Evolutionary conservation across 164 flowering plant genomes (phyloP), one percentile per base, ranked within the genome.

Genomic region (Macadamia integrifolia): DNA sequence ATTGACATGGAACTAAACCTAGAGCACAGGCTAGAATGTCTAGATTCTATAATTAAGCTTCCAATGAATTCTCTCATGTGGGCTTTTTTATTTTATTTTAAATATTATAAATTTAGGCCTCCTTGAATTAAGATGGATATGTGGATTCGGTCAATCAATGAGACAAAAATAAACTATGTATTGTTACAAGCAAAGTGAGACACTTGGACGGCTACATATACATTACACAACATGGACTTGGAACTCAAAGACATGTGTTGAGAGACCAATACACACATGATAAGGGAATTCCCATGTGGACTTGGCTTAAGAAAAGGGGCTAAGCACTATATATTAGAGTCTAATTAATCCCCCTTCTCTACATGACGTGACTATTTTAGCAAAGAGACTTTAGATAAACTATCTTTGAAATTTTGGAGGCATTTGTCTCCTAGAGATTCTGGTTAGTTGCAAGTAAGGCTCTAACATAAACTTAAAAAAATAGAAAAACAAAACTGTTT

Each of bases 231-330:
- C 44, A 60, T 75, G 71, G 75, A 72, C 74, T 35, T 81, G 68
- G 60, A 67, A 76, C 68, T 61, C 60, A 73, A 55, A 70, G 52
- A 56, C 72, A 66, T 60, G 76, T 74, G 73, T 58, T 74, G 78
- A 67, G 74, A 61, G 70, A 76, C 80, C 69, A 74, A 40, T 82
- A 75, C 80, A 75, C 80, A 79, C 85, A 79, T 82, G 86, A 81
- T 69, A 68, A 49, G 40, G 48, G 58, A 56, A 32, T 35, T 9
- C 28, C 40, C 5, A 35, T 35, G 18, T 60, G 58, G 49, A 53
- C 56, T 59, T 72, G 61, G 53, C 61, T 48, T 52, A 65, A 50
- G 13, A 48, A 60, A 58, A 65, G 43, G 69, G 59, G 46, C 46
- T 44, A 30, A 59, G 46, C 49, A 58, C 23, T 55, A 50, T 58